Base-by-base conservation (phyloP, 306 rosid species). In the Sophora flavescens region DNA sequence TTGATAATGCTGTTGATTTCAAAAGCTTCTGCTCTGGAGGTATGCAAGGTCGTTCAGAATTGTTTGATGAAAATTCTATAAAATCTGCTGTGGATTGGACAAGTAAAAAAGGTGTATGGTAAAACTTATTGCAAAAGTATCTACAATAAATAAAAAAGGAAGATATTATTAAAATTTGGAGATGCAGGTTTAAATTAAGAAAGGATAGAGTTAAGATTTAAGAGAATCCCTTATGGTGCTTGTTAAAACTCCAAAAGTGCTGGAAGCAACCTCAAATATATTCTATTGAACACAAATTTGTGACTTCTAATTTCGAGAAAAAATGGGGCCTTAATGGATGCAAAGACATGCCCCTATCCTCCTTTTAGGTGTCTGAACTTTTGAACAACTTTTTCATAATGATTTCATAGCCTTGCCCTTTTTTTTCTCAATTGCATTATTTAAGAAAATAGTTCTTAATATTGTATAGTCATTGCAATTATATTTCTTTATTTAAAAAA, bases 31-130 rank as follows among this genome's bases (percentile, higher is more conserved):
- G 13, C 47, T 33, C 53, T 63, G 36, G 44, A 18, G 61, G 18
- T 18, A 73, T 32, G 35, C 36, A 72, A 56, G 70, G 71, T 57
- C 39, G 39, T 74, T 80, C 44, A 33, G 41, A 51, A 36, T 66
- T 70, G 70, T 48, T 73, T 47, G 70, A 28, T 74, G 44, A 39
- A 74, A 74, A 26, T 35, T 33, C 51, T 74, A 57, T 56, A 58
- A 72, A 66, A 74, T 63, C 39, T 30, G 18, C 33, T 8, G 22
- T 62, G 39, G 32, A 33, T 51, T 44, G 26, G 54, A 53, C 47
- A 26, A 57, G 22, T 68, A 56, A 54, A 54, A 12, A 8, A 45
- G 10, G 32, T 68, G 58, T 48, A 28, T 48, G 59, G 44, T 32
- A 4, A 66, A 66, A 14, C 1, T 22, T 47, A 51, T 52, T 2